Base-by-base conservation (phyloP, 257 asterid genomes). In the Cordia subcordata region DNA sequence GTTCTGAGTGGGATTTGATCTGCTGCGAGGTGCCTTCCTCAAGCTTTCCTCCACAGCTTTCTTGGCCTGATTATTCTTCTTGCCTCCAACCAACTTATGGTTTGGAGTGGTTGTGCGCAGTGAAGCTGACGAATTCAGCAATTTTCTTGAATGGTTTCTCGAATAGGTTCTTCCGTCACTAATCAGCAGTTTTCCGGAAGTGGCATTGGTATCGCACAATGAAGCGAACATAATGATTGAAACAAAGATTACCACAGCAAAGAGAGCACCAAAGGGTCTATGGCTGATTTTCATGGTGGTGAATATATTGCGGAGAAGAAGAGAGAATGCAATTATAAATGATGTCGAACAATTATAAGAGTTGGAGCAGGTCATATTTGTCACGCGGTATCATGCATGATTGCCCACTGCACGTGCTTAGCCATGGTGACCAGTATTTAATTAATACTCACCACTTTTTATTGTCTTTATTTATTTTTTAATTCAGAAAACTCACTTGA, bases 1-100 rank as follows among this genome's bases (percentile, higher is more conserved):
- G 62, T 74, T 69, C 51, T 74, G 80, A 53, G 56, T 65, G 0
- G 80, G 76, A 66, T 69, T 74, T 14, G 60, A 51, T 11, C 20
- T 10, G 58, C 73, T 74, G 5, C 64, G 68, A 2, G 73, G 73
- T 11, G 55, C 55, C 62, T 52, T 62, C 73, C 67, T 75, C 60
- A 69, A 5, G 67, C 70, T 75, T 55, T 70, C 73, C 67, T 75
- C 73, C 80, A 65, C 73, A 62, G 68, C 76, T 75, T 70, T 75
- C 70, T 70, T 70, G 76, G 76, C 55, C 73, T 74, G 72, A 23
- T 54, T 61, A n/a, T n/a, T n/a, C n/a, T n/a, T 39, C 22, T 52
- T 50, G 21, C 11, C 49, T 58, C 62, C 57, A 5, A 50, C 21
- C 21, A 58, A 10, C 20, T 55, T 22, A 8, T 70, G 39, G 12